Conservation (phyloP, 176 grass and related monocot species). For the Eremochloa ophiuroides region DNA sequence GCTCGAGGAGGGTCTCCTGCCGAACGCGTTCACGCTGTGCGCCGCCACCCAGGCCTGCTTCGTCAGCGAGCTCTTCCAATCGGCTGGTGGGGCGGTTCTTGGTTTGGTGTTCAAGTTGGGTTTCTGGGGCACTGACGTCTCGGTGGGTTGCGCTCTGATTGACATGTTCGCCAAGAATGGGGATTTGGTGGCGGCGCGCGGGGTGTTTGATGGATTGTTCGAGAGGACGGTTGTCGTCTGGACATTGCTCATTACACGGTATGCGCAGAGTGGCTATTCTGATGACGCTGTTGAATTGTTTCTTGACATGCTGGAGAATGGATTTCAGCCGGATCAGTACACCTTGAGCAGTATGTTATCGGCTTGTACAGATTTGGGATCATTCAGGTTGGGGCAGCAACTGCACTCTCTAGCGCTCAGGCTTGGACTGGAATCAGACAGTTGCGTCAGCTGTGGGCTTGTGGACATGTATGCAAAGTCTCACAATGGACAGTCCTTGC, state of each 20-base stretch:
- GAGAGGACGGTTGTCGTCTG: slow-evolving; percentile 62
- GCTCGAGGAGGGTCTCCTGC: slow-evolving; percentile 33
- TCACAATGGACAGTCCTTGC: slow-evolving; percentile 22
- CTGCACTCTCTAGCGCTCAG: slow-evolving; percentile 69
- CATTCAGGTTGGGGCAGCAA: slow-evolving; percentile 51
- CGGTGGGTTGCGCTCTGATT: slow-evolving; percentile 65
- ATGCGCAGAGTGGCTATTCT: slow-evolving; percentile 28
- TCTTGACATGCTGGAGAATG: slow-evolving; percentile 53
- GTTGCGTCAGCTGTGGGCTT: slow-evolving; percentile 69
- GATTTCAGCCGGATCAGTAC: slow-evolving; percentile 56
- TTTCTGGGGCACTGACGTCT: slow-evolving; percentile 40
- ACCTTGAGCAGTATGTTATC: slow-evolving; percentile 75
- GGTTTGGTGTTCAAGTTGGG: slow-evolving; percentile 46
- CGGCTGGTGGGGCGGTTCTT: slow-evolving; percentile 16
- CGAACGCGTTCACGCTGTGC: slow-evolving; percentile 53
- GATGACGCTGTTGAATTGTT: slow-evolving; percentile 54
- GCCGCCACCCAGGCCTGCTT: slow-evolving; percentile 35
- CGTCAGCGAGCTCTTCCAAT: not conserved
- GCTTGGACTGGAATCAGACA: slow-evolving; percentile 47
- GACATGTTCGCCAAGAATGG: slow-evolving; percentile 66
- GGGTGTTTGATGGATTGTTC: slow-evolving; percentile 44
- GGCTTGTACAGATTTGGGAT: slow-evolving; percentile 55
- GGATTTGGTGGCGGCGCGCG: slow-evolving; percentile 39
- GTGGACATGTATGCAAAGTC: slow-evolving; percentile 82
- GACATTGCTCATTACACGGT: slow-evolving; percentile 75